Evolutionary conservation across 2,329 filamentous ascomycete genomes (phyloP).

Genomic region (Fusarium duplospermum): DNA sequence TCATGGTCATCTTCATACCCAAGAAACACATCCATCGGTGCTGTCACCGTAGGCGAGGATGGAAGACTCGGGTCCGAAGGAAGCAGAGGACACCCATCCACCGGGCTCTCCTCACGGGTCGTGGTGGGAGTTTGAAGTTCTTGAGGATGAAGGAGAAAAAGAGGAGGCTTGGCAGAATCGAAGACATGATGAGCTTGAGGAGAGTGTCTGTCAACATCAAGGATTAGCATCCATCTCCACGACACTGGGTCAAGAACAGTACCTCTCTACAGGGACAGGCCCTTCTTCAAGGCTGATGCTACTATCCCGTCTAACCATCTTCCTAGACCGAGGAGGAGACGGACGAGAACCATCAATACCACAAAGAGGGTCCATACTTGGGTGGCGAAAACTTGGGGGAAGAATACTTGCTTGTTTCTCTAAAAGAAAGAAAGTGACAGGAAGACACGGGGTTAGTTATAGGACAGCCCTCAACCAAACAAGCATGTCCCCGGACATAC

Average conservation of each 20-base stretch:
- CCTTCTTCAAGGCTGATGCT: conserved; percentile 40
- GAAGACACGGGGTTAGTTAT: background rate
- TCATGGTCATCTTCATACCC: conserved; percentile 23
- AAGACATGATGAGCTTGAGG: background rate
- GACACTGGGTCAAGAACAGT: background rate
- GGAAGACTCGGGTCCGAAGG: conserved; percentile 10
- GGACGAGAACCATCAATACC: conserved; percentile 35
- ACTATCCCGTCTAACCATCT: conserved; percentile 21
- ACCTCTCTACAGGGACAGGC: conserved; percentile 10
- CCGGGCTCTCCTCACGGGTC: background rate
- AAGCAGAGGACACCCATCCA: conserved; percentile 9
- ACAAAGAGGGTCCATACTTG: conserved; percentile 28
- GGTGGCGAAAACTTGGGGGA: background rate
- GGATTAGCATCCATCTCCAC: conserved; percentile 1
- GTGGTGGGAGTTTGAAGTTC: conserved; percentile 1
- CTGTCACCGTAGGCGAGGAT: background rate
- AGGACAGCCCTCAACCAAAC: conserved; percentile 12
- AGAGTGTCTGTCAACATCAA: background rate
- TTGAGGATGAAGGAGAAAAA: conserved; percentile 5
- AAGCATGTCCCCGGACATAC: conserved; percentile 1
- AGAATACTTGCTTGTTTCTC: background rate
- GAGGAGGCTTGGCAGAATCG: conserved; percentile 2
- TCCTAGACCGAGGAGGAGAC: conserved; percentile 2
- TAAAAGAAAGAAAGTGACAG: background rate
- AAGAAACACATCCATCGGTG: conserved; percentile 34